These are phyloP conservation scores for Diaporthe sp. DNA, from an alignment of 2,329 filamentous ascomycete species.

Conservation along the genomic window DNA sequence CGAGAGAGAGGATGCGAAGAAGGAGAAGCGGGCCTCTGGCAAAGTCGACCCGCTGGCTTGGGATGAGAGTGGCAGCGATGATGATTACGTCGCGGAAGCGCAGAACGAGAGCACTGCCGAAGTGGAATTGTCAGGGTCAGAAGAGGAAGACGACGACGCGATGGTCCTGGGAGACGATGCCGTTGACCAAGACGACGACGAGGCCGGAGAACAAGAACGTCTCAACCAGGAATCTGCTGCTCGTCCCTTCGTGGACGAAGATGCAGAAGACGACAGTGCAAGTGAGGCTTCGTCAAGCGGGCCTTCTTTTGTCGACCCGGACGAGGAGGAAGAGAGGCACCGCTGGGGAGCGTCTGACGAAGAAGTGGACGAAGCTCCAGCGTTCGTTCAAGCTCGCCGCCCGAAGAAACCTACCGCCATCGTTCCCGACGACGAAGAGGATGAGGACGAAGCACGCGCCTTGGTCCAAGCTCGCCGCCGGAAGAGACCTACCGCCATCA, in stretches of 20 bases:
- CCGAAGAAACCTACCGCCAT: slow-evolving; percentile 65
- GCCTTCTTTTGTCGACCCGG: slow-evolving; percentile 54
- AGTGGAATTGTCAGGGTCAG: slow-evolving; percentile 60
- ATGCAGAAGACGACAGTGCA: slow-evolving; percentile 53
- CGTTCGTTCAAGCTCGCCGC: slow-evolving; percentile 53
- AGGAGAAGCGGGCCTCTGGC: slow-evolving; percentile 64
- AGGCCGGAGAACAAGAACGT: slow-evolving; percentile 54
- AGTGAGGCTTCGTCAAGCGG: slow-evolving; percentile 51
- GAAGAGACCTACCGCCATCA: slow-evolving; percentile 64
- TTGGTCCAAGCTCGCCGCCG: slow-evolving; percentile 54
- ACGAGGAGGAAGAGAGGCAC: slow-evolving; percentile 49
- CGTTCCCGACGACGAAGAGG: slow-evolving; percentile 58
- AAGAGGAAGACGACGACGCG: slow-evolving; percentile 48
- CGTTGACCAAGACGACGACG: slow-evolving; percentile 45
- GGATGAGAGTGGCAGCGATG: slow-evolving; percentile 70
- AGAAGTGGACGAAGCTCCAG: slow-evolving; percentile 40
- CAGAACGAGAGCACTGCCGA: slow-evolving; percentile 55
- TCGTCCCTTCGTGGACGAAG: slow-evolving; percentile 55
- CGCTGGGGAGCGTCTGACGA: slow-evolving; percentile 54
- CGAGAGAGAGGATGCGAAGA: slow-evolving; percentile 81
- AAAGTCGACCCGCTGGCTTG: slow-evolving; percentile 66
- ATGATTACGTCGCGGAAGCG: slow-evolving; percentile 60
- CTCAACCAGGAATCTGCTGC: slow-evolving; percentile 45
- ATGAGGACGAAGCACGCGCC: slow-evolving; percentile 24
- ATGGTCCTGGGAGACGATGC: slow-evolving; percentile 47